Base-by-base conservation (phyloP, 768 basidiomycete genomes). In the Rhodotorula paludigena region DNA sequence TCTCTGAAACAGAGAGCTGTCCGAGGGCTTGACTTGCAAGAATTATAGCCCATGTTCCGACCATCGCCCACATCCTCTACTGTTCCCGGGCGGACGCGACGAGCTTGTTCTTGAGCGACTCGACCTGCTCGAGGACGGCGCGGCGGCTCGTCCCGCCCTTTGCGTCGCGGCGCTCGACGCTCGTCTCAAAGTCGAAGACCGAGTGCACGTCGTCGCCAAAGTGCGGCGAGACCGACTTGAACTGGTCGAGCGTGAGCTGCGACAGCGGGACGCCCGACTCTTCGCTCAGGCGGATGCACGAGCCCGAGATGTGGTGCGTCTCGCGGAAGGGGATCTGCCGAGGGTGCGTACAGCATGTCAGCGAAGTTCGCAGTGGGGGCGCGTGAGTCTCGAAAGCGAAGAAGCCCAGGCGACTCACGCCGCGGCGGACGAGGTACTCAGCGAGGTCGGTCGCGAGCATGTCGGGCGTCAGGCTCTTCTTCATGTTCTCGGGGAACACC, bases 361-460 rank as follows among this genome's bases (percentile, higher is more conserved):
- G 9, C 44, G 20, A 6, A 14, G 41, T 18, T 4, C 11, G 41
- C 41, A 16, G 15, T 14, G 41, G 15, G 20, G 23, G 20, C n/a
- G n/a, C n/a, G n/a, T n/a, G n/a, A n/a, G n/a, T n/a, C n/a, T n/a
- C 55, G 23, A 33, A 25, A 30, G 23, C 45, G 33, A 38, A 5
- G 49, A 32, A 14, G 49, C 57, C 45, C 47, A 33, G 42, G 35
- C 5, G 39, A 83, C 89, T 73, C 79, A 96, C 94, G 71, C 96
- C 94, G 83, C 96, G 97, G 74, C 93, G 89, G 69, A 99, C 96
- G 47, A 99, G 88, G 79, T 99, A 98, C 78, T 99, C 94, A 15
- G 96, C 96, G 35, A 99, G 80, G 76, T 99, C 96, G n/a, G 96
- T 99, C 9, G 96, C 96, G 56, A 99, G 87, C 66, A 98, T 89